Base-by-base conservation (phyloP, 2,329 filamentous ascomycete genomes). In the Reticulascus tulasneorum region DNA sequence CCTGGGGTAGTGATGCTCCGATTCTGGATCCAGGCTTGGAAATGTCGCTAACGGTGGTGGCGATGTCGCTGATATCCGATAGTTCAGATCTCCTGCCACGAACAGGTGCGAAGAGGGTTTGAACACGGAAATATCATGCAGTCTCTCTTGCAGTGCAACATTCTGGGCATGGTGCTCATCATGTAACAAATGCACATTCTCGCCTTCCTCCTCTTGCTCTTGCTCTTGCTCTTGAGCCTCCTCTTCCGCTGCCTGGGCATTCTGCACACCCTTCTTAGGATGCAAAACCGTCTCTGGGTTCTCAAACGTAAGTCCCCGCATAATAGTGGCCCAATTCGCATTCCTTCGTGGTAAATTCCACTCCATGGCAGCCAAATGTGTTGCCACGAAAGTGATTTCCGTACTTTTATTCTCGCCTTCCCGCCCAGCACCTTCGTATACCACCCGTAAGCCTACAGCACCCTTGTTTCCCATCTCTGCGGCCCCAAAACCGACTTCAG, bases 391-490 rank as follows among this genome's bases (percentile, higher is more conserved):
- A 0, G 88, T 95, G 37, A 96, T 59, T 50, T 86, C 77, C 18
- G 83, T 75, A 5, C 66, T 66, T 36, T 48, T 50, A 15, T 49
- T 50, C 9, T 45, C 47, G 20, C 46, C 51, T 29, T 33, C 37
- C 6, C 51, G 53, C 16, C 56, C 56, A 11, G 59, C 54, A 6
- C 46, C 54, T 22, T 55, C 54, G 50, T 86, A 83, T 11, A 78
- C 71, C 27, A 93, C 62, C 22, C 89, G 74, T 42, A 91, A 71
- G 1, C 84, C 93, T 1, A 94, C 84, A 4, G 89, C 91, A 20
- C 91, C 93, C 63, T 98, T 98, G 61, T 96, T 96, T 12, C 89
- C 93, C 84, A 95, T 93, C 32, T 91, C 84, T 39, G 81, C 82
- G 1, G 89, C 60, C 1, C 93, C 93, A 31, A 96, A 84, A 0